phyloP scores from a whole-genome alignment of 495 filamentous ascomycete genomes.

The Cercophora newfieldiana region DNA sequence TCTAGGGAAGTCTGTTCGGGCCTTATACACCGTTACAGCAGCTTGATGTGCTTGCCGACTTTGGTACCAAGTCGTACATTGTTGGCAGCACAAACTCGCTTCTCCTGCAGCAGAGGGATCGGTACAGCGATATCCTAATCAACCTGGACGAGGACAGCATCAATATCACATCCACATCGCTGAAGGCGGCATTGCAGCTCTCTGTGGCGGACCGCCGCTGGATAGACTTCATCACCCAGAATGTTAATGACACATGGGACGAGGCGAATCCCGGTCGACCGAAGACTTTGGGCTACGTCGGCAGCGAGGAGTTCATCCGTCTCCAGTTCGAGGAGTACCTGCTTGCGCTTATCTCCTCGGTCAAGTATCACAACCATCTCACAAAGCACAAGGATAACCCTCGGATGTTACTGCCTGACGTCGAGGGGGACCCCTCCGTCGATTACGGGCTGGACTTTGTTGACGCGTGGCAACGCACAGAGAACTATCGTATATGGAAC shows the following conservation, averaged over 20 bases:
- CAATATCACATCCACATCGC: conserved; percentile 75
- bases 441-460: conserved; percentile 80
- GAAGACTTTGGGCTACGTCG: conserved; percentile 91
- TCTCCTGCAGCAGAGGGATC: conserved; percentile 87
- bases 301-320: conserved; percentile 96
- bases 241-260: conserved; percentile 96
- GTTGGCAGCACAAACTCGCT: conserved; percentile 96
- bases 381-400: conserved; percentile 59
- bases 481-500: conserved; percentile 86
- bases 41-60: conserved; percentile 89
- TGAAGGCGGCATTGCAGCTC: conserved; percentile 74
- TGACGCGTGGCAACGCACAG: conserved; percentile 78
- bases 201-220: conserved; percentile 88
- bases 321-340: conserved; percentile 98
- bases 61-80: conserved; percentile 94
- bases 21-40: conserved; percentile 97
- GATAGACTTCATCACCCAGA: conserved; percentile 93
- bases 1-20: conserved; percentile 86
- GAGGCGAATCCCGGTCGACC: conserved; percentile 83
- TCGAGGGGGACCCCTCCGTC: conserved; percentile 79
- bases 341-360: conserved; percentile 79
- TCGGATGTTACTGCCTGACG: conserved; percentile 58
- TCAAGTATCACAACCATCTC: conserved; percentile 86
- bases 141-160: conserved; percentile 92
- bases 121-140: conserved; percentile 96